These are phyloP conservation scores for Scytalidium lignicola DNA, from an alignment of 2,329 filamentous ascomycete genomes.

Conservation along the genomic window DNA sequence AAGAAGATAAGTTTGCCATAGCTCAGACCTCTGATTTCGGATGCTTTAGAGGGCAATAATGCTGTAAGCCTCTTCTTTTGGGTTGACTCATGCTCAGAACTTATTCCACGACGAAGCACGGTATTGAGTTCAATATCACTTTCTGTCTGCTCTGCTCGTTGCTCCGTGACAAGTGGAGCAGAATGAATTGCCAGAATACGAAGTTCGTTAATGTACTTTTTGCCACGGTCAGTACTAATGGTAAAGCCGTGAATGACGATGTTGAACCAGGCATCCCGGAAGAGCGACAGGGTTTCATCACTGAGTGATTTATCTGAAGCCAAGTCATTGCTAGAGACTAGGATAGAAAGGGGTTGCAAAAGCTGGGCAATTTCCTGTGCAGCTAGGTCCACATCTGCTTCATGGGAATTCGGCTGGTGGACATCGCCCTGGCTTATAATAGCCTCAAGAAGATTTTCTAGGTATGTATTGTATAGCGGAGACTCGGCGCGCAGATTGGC, in stretches of 20 bases:
- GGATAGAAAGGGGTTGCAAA: constrained; percentile 77
- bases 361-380: constrained; percentile 84
- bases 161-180: constrained; percentile 79
- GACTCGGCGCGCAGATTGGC: constrained; percentile 62
- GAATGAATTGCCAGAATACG: constrained; percentile 82
- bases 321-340: constrained; percentile 66
- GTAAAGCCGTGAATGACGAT: constrained; percentile 91
- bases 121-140: constrained; percentile 97
- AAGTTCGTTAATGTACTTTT: constrained; percentile 70
- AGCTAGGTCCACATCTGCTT: constrained; percentile 75
- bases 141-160: constrained; percentile 83
- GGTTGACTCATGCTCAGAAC: constrained; percentile 67
- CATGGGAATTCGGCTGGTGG: constrained; percentile 66
- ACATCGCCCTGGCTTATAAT: constrained; percentile 89
- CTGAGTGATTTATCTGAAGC: constrained; percentile 41
- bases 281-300: constrained; percentile 66
- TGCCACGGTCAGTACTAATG: constrained; percentile 65
- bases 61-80: constrained; percentile 75
- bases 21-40: constrained; percentile 74
- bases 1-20: constrained; percentile 92
- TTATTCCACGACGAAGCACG: constrained; percentile 81
- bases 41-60: constrained; percentile 69
- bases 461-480: constrained; percentile 74
- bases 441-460: constrained; percentile 76
- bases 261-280: constrained; percentile 97